Percentiles rank a stretch among this genome's conserved stretches.
Conservation (phyloP, 768 basidiomycete genomes). For the Agaricus bisporus region DNA sequence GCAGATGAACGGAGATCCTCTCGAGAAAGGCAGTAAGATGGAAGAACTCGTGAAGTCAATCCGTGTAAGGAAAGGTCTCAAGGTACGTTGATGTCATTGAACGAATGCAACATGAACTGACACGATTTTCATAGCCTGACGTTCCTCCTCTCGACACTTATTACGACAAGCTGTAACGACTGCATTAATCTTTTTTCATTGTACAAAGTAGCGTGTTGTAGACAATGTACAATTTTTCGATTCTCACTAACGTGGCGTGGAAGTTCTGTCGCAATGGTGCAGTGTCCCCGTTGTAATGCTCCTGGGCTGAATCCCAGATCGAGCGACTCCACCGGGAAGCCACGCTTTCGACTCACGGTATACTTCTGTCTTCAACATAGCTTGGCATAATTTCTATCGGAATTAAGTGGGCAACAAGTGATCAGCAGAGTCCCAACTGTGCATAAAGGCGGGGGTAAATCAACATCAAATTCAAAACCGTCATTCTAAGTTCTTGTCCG, state of each 20-base stretch:
- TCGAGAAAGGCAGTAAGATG: slow-evolving; percentile 89
- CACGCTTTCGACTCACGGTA: no score
- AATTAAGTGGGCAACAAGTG: no score
- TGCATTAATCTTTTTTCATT: background rate
- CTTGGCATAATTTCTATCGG: no score
- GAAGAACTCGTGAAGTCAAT: slow-evolving; percentile 79
- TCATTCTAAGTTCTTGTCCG: no score
- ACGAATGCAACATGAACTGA: background rate
- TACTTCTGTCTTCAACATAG: no score
- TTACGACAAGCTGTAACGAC: slow-evolving; percentile 83
- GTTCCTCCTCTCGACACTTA: slow-evolving; percentile 84
- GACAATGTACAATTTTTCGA: slow-evolving; percentile 14
- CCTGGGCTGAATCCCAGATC: no score
- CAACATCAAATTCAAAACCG: no score
- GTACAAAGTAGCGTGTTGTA: slow-evolving; percentile 14
- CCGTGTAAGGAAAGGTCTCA: slow-evolving; percentile 93
- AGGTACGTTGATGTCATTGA: slow-evolving; percentile 37
- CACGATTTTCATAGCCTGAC: slow-evolving; percentile 52
- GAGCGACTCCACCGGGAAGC: no score
- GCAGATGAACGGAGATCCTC: slow-evolving; percentile 71
- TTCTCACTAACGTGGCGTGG: background rate
- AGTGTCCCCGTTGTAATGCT: no score
- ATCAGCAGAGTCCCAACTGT: no score
- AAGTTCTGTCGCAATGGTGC: no score
- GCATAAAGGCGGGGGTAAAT: no score